Base-by-base conservation (phyloP, 441 rosid species). In the Croton laevigatus region DNA sequence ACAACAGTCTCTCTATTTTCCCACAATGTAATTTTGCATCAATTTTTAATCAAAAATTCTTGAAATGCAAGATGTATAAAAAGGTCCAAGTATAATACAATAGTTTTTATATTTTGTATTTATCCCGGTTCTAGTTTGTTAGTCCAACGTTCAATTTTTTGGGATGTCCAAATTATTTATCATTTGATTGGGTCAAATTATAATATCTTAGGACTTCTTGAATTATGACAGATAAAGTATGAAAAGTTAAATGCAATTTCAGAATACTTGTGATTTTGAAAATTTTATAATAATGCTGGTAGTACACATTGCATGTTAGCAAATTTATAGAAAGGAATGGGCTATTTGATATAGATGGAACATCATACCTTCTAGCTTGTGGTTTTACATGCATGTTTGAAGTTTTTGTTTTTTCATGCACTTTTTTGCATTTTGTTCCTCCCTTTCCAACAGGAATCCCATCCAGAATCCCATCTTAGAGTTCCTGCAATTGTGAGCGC, bases 381-480 rank as follows among this genome's bases (percentile, higher is more conserved):
- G 46, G 49, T 62, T 42, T 42, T 17, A n/a, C 27, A n/a, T 55
- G 19, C n/a, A 27, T 45, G 37, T n/a, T 73, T 27, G 17, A 16
- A 72, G 4, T 48, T 10, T 22, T 71, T 10, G 7, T 51, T 3
- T 5, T 64, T 45, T 34, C 20, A 32, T 34, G 58, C n/a, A n/a
- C 22, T 51, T 3, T n/a, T 5, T 64, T 46, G 40, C 20, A 32
- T 22, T 62, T 34, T 66, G 6, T 53, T 61, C 48, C 70, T 68
- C 62, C n/a, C 23, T 63, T 63, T 60, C 63, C 66, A 52, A 36
- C 82, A 94, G 98, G 96, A 91, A 78, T 72, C 97, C 13, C 99
- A 94, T 81, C 99, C 99, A 9, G 99, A 94, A 83, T 92, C 94
- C 48, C 89, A 91, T 76, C 84, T 90, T 73, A 92, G 99, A 79